phyloP scores from a whole-genome alignment of 306 rosid genomes.

The Notholithocarpus densiflorus region DNA sequence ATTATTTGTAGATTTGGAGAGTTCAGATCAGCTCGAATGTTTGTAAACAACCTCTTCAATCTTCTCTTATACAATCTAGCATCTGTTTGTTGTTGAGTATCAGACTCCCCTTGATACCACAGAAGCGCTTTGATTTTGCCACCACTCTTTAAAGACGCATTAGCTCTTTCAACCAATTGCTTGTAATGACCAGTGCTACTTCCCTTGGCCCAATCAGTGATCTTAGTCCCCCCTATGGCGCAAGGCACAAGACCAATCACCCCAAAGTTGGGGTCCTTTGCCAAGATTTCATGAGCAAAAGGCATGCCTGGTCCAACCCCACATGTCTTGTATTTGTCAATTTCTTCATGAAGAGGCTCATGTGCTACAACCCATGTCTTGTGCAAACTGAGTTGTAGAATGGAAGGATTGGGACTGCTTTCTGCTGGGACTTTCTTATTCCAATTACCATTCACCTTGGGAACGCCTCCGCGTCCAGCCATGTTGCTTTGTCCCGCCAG shows the following conservation, averaged over 20 bases:
- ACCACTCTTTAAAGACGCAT: not conserved
- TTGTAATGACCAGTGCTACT: not conserved
- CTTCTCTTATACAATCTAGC: not conserved
- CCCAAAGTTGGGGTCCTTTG: not conserved
- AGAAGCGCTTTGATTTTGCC: not conserved
- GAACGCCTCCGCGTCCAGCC: not conserved
- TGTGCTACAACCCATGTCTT: not conserved
- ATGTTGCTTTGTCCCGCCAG: not conserved
- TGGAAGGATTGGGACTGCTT: not conserved
- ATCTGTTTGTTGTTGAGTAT: not conserved
- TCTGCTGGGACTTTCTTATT: not conserved
- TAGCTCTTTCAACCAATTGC: not conserved
- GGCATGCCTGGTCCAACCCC: not conserved
- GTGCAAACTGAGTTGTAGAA: not conserved
- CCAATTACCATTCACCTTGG: not conserved
- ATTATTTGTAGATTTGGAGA: not conserved
- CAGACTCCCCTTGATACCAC: not conserved
- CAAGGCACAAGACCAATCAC: not conserved
- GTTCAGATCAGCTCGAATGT: not conserved
- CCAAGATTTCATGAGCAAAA: not conserved
- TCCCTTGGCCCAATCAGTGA: not conserved
- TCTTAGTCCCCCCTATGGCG: not conserved
- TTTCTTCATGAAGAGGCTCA: not conserved
- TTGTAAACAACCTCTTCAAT: not conserved
- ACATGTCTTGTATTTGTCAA: not conserved